A percentile compares a stretch with the other conserved stretches of the same genome.
phyloP scores from a whole-genome alignment of 176 grass and related monocot species.

The Neostapfia colusana region DNA sequence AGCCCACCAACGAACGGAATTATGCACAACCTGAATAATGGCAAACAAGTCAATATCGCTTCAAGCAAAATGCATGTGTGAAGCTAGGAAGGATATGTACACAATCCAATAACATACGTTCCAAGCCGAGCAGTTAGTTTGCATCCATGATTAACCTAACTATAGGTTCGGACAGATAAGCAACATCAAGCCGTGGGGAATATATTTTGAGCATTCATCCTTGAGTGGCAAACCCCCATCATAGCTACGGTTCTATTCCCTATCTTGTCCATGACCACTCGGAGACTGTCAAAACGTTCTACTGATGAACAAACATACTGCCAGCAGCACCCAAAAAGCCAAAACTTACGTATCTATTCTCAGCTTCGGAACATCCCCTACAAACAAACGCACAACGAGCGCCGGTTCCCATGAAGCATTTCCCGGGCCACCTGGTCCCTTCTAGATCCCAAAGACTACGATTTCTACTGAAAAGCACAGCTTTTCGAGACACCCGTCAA shows the following conservation, averaged over 20 bases:
- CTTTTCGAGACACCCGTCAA: background rate
- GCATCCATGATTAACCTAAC: background rate
- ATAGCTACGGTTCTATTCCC: background rate
- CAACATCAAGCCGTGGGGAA: background rate
- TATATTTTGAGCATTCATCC: background rate
- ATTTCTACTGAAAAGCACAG: background rate
- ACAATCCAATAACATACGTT: background rate
- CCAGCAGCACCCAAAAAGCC: background rate
- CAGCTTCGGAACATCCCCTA: background rate
- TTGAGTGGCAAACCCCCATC: background rate
- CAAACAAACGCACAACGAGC: background rate
- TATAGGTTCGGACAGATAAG: background rate
- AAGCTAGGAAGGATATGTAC: background rate
- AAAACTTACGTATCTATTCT: background rate
- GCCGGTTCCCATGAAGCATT: background rate
- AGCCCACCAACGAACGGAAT: slow-evolving; percentile 13
- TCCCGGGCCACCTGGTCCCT: background rate
- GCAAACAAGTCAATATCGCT: slow-evolving; percentile 9
- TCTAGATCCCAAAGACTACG: background rate
- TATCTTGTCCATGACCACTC: background rate
- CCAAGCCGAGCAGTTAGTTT: background rate
- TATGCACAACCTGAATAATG: background rate
- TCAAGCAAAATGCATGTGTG: background rate
- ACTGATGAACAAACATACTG: background rate
- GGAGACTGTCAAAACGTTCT: background rate